A percentile compares a stretch with the other conserved stretches of the same genome.
Conservation (phyloP, 495 filamentous ascomycete species). For the Trichoderma erinaceum region DNA sequence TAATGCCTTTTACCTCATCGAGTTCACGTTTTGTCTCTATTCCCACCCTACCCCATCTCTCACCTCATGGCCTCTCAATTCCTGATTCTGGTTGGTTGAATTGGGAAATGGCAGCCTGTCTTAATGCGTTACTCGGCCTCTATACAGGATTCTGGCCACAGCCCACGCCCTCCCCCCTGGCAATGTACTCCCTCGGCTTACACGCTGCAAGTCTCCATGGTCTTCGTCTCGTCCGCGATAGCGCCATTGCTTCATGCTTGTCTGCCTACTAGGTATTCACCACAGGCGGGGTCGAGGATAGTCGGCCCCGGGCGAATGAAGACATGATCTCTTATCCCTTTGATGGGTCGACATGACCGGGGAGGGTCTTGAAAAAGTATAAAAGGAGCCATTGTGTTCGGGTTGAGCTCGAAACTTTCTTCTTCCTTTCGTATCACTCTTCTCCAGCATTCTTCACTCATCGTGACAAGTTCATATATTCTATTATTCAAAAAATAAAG, state of each 20-base stretch:
- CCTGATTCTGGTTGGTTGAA: conserved; percentile 14
- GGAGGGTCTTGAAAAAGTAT: conserved; percentile 47
- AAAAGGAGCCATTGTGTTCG: conserved; percentile 51
- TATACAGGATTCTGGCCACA: not conserved
- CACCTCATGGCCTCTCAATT: not conserved
- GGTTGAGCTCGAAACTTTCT: conserved; percentile 34
- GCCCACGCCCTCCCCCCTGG: conserved; percentile 6
- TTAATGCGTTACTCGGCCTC: not conserved
- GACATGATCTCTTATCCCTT: conserved; percentile 45
- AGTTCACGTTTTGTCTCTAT: not conserved
- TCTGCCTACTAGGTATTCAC: conserved; percentile 2
- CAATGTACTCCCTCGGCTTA: conserved; percentile 1
- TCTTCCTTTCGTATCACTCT: conserved; percentile 52
- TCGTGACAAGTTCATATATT: conserved; percentile 16
- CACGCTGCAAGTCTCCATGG: conserved; percentile 2
- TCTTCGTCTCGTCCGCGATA: not conserved
- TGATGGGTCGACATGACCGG: conserved; percentile 25
- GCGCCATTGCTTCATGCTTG: conserved; percentile 10
- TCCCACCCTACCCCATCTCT: not conserved
- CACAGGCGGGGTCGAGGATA: conserved; percentile 37
- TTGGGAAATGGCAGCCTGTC: not conserved
- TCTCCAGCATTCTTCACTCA: conserved; percentile 6
- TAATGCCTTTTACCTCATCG: not conserved
- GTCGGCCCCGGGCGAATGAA: conserved; percentile 34
- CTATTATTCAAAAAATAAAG: not conserved